Base-by-base conservation (phyloP, 2,329 filamentous ascomycete genomes). In the Alternaria arbusti region DNA sequence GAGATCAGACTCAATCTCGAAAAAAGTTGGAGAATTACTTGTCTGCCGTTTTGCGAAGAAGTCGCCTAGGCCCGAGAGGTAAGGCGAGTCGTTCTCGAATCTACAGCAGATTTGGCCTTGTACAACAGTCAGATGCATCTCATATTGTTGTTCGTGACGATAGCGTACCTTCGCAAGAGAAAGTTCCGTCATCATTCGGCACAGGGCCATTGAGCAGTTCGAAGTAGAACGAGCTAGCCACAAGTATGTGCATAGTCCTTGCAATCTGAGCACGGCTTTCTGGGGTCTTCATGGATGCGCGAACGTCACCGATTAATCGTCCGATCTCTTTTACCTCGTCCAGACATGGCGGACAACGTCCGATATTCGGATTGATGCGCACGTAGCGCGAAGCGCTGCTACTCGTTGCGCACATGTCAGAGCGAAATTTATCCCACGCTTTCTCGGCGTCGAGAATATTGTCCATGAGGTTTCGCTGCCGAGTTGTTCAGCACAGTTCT, bases 181-280 rank as follows among this genome's bases (percentile, higher is more conserved):
- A 51, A 11, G 30, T 50, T 13, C 51, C 43, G 28, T 54, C 54
- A 12, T 25, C 22, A 12, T 56, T 28, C 4, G 22, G 25, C 13
- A 47, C 20, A 4, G 54, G 17, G 3, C 23, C 32, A 11, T 47
- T 25, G 13, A 12, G 20, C 7, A 46, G 20, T 25, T 73, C 65
- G 52, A 69, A 72, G 50, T 69, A 72, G 67, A 73, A 72, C 22
- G 58, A 62, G 7, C 68, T 67, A 15, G 70, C 65, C 2, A 71
- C 64, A 15, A 73, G 45, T 5, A 57, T 45, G 22, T 59, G 59
- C 3, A 63, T 65, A 22, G 70, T 25, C 5, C 22, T 36, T 36
- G 65, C 63, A 36, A 72, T 57, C 13, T 43, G n/a, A 12, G 26
- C 22, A 11, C 61, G 52, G 13, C 44, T 30, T 6, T 58, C 51